Base-by-base conservation (phyloP, 805 yeast species). In the Ogataea wickerhamii region DNA sequence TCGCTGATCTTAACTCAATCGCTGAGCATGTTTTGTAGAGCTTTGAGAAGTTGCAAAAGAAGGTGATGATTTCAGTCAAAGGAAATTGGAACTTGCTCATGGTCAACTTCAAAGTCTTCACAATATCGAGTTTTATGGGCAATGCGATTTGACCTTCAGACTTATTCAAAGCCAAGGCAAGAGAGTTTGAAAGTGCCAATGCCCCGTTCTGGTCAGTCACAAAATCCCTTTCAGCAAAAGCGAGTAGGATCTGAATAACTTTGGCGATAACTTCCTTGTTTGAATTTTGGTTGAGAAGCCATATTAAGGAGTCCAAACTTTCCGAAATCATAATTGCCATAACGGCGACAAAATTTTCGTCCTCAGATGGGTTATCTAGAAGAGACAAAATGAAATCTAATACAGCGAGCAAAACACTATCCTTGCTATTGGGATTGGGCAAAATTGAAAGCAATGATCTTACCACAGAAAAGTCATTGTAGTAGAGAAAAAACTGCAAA, bases 21-120 rank as follows among this genome's bases (percentile, higher is more conserved):
- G 84, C 89, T 11, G 70, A 59, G 45, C 76, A 79, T 12, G 66
- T 53, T 45, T 75, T 71, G 60, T 85, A 78, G n/a, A 82, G 65
- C 40, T 72, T 52, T 5, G 63, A 44, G 17, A 56, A 44, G 28
- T 44, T 56, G 11, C 43, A 38, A 41, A 51, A 60, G 16, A 60
- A 34, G 12, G 67, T 64, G 28, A 48, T 34, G 12, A 82, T 64
- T 7, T 75, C 80, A 2, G 60, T 66, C 47, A 78, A 74, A 0
- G 71, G 52, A 45, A 84, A 74, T 11, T 76, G 76, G 48, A 68
- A 73, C 6, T 71, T 73, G 14, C 62, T 62, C 22, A 86, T 64
- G 26, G 87, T 61, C 2, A 73, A 58, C 2, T 82, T 63, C 36
- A 87, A 61, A 1, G 86, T 72, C 34, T 68, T 66, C 29, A 87